Base-by-base conservation (phyloP, 306 rosid genomes). In the Medicago arabica region DNA sequence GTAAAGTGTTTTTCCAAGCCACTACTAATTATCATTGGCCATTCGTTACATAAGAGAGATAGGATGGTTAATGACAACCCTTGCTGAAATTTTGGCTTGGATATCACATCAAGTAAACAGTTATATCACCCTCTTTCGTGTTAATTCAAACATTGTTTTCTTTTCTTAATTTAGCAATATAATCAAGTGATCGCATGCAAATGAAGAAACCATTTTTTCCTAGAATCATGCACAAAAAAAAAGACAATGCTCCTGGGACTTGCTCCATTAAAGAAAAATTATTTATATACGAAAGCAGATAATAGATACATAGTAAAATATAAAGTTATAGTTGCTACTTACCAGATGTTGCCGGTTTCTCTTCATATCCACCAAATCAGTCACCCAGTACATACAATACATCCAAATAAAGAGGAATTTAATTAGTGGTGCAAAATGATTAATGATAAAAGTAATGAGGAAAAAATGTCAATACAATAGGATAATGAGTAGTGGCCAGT, bases 21-120 rank as follows among this genome's bases (percentile, higher is more conserved):
- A 38, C 41, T 38, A 7, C 6, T 4, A 38, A 38, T 7, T 38
- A 38, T 50, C 55, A 53, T 15, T 64, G 47, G 54, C 34, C 17
- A 31, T 74, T 15, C 49, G n/a, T n/a, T n/a, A n/a, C n/a, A 50
- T 2, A 36, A 40, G 74, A 66, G 74, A 65, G 62, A 53, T 66
- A 34, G 31, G 41, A 75, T 75, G 65, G 11, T 40, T 65, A 38
- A 53, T 1, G 31, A 39, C 34, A 15, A 15, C 41, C 8, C 62
- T 28, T 3, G 46, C 19, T 65, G 38, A 69, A 81, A 17, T 68
- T 60, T n/a, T n/a, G n/a, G n/a, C n/a, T n/a, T n/a, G n/a, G n/a
- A n/a, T n/a, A 9, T 59, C 17, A 69, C 49, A 49, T 53, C 79
- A 47, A 68, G 12, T 47, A 67, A 67, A 58, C 51, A 70, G 9